These are phyloP conservation scores for Marchantia polymorpha DNA, from an alignment of 225 moss, liverwort and hornwort species.

Conservation along the genomic window DNA sequence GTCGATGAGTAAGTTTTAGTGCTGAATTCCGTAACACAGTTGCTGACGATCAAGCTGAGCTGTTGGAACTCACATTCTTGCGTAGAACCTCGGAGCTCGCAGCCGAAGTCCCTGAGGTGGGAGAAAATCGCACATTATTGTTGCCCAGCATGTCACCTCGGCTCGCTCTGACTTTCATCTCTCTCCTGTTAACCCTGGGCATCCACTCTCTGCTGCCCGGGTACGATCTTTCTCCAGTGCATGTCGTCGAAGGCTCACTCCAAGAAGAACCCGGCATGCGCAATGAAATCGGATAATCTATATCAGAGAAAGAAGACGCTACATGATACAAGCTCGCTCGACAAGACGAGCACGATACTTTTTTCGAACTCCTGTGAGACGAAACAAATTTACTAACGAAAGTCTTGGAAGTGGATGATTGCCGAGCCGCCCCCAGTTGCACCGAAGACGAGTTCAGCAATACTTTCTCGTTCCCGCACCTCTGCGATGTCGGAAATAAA, in stretches of 20 bases:
- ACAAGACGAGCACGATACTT: neutral
- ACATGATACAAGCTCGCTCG: conserved; percentile 3
- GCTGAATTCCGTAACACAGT: neutral
- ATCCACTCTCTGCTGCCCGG: neutral
- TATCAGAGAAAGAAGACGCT: conserved; percentile 7
- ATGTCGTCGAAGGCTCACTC: conserved; percentile 5
- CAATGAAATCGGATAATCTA: neutral
- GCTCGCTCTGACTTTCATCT: conserved; percentile 18
- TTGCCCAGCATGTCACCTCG: conserved; percentile 39
- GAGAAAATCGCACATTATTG: conserved; percentile 36
- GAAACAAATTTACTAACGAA: neutral
- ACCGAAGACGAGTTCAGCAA: conserved; percentile 3
- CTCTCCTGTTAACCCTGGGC: neutral
- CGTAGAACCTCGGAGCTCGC: conserved; percentile 28
- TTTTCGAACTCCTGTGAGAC: neutral
- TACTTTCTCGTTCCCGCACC: conserved; percentile 3
- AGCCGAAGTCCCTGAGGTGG: conserved; percentile 22
- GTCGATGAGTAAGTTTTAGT: neutral
- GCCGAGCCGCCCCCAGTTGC: conserved; percentile 13
- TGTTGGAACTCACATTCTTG: conserved; percentile 25
- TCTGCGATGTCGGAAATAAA: neutral
- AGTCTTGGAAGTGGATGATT: conserved; percentile 1
- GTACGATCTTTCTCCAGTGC: neutral
- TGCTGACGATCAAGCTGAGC: neutral
- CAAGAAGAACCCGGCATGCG: neutral